Percentiles rank a stretch among this genome's conserved stretches.
phyloP scores from a whole-genome alignment of 495 filamentous ascomycete genomes.

The Parathielavia hyrcaniae region DNA sequence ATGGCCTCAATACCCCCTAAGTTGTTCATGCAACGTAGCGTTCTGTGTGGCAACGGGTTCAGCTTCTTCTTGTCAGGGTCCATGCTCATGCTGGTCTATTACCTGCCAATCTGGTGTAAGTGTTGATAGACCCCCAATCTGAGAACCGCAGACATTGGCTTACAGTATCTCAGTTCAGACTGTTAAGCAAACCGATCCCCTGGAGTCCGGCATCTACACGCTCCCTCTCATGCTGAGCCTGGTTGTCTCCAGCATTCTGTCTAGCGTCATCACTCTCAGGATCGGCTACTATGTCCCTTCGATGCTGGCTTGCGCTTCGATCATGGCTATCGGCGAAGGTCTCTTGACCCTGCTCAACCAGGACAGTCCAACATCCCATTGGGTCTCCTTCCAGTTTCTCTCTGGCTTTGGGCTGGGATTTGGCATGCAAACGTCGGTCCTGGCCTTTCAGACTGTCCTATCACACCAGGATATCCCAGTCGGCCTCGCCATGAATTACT shows the following conservation, averaged over 20 bases:
- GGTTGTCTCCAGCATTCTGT: conserved; percentile 42
- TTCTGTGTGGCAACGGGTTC: conserved; percentile 57
- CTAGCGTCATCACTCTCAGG: conserved; percentile 48
- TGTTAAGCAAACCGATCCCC: conserved; percentile 51
- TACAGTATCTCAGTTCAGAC: conserved; percentile 62
- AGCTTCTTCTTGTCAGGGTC: conserved; percentile 53
- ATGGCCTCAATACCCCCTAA: conserved; percentile 71
- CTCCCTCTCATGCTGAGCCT: conserved; percentile 52
- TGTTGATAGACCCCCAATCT: conserved; percentile 10
- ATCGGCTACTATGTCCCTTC: conserved; percentile 66
- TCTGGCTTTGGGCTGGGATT: conserved; percentile 64
- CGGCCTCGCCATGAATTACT: conserved; percentile 59
- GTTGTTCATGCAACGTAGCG: conserved; percentile 65
- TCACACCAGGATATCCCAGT: conserved; percentile 51
- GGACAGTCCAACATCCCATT: conserved; percentile 47
- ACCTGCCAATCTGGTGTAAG: conserved; percentile 71
- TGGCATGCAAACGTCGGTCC: conserved; percentile 62
- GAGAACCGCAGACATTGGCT: conserved; percentile 14
- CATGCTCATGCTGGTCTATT: conserved; percentile 66
- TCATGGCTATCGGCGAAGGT: conserved; percentile 63
- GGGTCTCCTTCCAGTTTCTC: conserved; percentile 71
- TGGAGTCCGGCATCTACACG: conserved; percentile 56
- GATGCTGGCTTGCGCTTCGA: conserved; percentile 49
- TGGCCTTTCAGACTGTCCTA: conserved; percentile 60
- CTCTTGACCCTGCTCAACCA: conserved; percentile 59